Conservation (phyloP, 139 green algal genomes). For the Chlorella sorokiniana region DNA sequence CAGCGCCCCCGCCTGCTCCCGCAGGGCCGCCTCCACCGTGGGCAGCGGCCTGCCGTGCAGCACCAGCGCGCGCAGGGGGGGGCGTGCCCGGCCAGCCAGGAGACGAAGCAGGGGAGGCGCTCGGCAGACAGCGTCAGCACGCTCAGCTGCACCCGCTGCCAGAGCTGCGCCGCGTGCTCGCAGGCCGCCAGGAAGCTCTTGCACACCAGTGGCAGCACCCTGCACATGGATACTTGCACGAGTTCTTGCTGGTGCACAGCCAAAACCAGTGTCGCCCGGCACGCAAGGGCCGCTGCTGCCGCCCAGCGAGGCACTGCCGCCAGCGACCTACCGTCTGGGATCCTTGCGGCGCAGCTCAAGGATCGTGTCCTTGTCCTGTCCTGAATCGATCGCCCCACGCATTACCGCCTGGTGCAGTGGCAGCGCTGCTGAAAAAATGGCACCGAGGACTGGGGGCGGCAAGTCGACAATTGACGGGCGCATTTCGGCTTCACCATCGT, state of each 20-base stretch:
- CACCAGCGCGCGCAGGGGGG: constrained; percentile 4
- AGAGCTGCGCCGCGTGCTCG: not conserved
- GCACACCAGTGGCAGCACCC: constrained; percentile 18
- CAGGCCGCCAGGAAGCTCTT: not conserved
- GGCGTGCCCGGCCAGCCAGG: not conserved
- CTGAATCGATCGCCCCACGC: not conserved
- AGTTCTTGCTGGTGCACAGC: too few relatives aligned
- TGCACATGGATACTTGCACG: not conserved
- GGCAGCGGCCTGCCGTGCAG: constrained; percentile 15
- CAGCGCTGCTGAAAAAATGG: not conserved
- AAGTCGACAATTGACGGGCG: not conserved
- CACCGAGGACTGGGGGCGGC: not conserved
- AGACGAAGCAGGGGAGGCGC: not conserved
- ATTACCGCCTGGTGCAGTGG: not conserved
- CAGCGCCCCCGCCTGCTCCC: not conserved
- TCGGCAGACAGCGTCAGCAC: not conserved
- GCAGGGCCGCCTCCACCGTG: constrained; percentile 1
- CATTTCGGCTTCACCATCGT: not conserved
- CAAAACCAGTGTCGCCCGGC: not conserved
- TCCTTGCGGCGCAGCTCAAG: not conserved
- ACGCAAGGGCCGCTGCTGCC: too few relatives aligned
- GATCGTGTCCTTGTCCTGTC: not conserved
- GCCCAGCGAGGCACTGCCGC: not conserved
- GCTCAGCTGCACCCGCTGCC: constrained; percentile 15
- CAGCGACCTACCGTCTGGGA: not conserved